Evolutionary conservation across 352 stramenopile genomes (phyloP).

Genomic region (Achlya hypogyna): DNA sequence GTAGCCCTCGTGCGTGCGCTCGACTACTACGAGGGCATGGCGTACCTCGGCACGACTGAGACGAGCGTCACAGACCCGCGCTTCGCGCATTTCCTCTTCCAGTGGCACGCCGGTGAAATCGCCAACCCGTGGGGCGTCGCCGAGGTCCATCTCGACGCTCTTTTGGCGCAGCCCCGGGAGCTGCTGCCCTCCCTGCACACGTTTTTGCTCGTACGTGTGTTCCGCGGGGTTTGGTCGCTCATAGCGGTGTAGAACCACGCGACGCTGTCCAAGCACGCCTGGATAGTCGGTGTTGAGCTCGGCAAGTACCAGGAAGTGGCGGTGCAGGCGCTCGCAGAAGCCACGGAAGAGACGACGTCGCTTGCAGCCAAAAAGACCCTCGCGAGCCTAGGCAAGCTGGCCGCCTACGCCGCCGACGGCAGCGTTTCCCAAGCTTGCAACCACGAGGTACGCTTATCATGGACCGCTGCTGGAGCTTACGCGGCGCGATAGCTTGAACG

Average conservation of each 20-base stretch:
- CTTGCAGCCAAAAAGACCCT: conserved; percentile 65
- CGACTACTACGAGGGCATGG: conserved; percentile 74
- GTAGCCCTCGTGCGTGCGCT: conserved; percentile 2
- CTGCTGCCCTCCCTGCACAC: conserved; percentile 53
- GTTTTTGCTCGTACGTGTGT: conserved; percentile 38
- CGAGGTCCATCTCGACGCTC: conserved; percentile 11
- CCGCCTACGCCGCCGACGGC: conserved; percentile 32
- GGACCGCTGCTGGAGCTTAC: neutral
- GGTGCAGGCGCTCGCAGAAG: conserved; percentile 47
- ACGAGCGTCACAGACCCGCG: conserved; percentile 51
- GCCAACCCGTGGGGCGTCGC: conserved; percentile 47
- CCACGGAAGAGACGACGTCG: conserved; percentile 36
- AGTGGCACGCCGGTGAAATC: conserved; percentile 70
- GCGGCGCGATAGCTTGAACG: neutral
- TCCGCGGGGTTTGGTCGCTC: neutral
- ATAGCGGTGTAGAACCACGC: conserved; percentile 25
- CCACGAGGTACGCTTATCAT: neutral
- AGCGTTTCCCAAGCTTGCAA: conserved; percentile 16
- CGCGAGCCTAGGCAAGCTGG: conserved; percentile 72
- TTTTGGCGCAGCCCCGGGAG: conserved; percentile 33
- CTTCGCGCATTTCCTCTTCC: conserved; percentile 57
- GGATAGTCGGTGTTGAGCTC: conserved; percentile 54
- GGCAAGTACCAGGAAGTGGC: conserved; percentile 55
- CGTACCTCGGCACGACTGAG: conserved; percentile 56
- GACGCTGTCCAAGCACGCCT: conserved; percentile 43